phyloP scores from a whole-genome alignment of 176 grass and related monocot genomes.

The Chrysopogon serrulatus region DNA sequence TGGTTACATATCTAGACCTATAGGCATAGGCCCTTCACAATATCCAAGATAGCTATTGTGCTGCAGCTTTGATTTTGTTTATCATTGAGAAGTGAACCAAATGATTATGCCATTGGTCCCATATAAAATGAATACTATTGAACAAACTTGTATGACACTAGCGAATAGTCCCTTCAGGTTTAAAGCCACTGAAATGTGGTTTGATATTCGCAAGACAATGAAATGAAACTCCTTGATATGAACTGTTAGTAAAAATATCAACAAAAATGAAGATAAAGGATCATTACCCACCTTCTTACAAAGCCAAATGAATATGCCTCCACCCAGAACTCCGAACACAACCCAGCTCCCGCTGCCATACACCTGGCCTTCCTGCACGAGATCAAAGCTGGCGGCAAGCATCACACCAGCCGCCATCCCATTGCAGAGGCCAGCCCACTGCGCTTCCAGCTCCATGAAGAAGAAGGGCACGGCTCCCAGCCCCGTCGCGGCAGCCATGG shows the following conservation, averaged over 20 bases:
- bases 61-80: not conserved
- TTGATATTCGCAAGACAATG: not conserved
- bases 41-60: not conserved
- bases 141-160: not conserved
- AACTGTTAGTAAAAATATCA: not conserved
- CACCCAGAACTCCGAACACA: constrained; percentile 74
- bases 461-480: constrained; percentile 86
- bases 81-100: not conserved
- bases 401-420: constrained; percentile 86
- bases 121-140: not conserved
- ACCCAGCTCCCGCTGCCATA: constrained; percentile 91
- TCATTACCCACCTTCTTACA: constrained; percentile 80
- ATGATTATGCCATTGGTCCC: not conserved
- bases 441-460: constrained; percentile 82
- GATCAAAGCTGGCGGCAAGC: constrained; percentile 93
- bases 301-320: constrained; percentile 92
- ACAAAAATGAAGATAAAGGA: not conserved
- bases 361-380: constrained; percentile 82
- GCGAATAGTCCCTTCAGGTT: not conserved
- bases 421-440: constrained; percentile 89
- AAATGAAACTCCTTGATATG: not conserved
- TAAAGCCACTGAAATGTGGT: not conserved
- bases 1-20: not conserved
- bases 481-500: constrained; percentile 84
- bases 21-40: not conserved